These are phyloP conservation scores for Chrysoporthe cubensis DNA, from an alignment of 2,329 filamentous ascomycete genomes.

Conservation along the genomic window DNA sequence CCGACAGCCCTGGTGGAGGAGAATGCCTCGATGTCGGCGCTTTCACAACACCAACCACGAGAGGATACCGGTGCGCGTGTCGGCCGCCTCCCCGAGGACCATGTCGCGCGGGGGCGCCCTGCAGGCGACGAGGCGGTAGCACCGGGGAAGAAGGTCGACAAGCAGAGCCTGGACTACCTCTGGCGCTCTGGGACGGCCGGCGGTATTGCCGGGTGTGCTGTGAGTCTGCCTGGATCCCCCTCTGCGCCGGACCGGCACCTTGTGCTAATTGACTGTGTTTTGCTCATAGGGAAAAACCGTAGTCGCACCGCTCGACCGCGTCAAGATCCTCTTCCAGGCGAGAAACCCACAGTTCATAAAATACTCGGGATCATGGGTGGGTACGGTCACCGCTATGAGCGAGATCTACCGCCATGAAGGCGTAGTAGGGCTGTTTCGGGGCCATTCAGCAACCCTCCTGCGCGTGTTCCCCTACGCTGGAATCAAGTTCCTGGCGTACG, in stretches of 20 bases:
- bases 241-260: no score
- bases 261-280: slow-evolving; percentile 26
- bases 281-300: slow-evolving; percentile 81
- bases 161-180: slow-evolving; percentile 81
- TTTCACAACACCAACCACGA: slow-evolving; percentile 45
- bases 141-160: slow-evolving; percentile 58
- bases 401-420: slow-evolving; percentile 83
- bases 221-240: slow-evolving; percentile 51
- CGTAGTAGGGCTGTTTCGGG: slow-evolving; percentile 78
- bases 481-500: slow-evolving; percentile 97
- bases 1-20: slow-evolving; percentile 57
- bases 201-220: slow-evolving; percentile 87
- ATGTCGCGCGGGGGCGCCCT: slow-evolving; percentile 48
- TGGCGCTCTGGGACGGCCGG: slow-evolving; percentile 84
- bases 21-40: slow-evolving; percentile 63
- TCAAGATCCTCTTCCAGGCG: slow-evolving; percentile 98
- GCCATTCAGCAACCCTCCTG: slow-evolving; percentile 90
- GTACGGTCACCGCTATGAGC: slow-evolving; percentile 78
- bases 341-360: slow-evolving; percentile 92
- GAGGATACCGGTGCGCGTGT: slow-evolving; percentile 39
- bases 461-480: slow-evolving; percentile 97
- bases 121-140: slow-evolving; percentile 57
- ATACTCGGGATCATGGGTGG: slow-evolving; percentile 87
- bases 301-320: slow-evolving; percentile 92
- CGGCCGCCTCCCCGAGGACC: slow-evolving; percentile 33